These are phyloP conservation scores for Cylindrotheca closterium DNA, from an alignment of 108 stramenopile species.

Conservation along the genomic window DNA sequence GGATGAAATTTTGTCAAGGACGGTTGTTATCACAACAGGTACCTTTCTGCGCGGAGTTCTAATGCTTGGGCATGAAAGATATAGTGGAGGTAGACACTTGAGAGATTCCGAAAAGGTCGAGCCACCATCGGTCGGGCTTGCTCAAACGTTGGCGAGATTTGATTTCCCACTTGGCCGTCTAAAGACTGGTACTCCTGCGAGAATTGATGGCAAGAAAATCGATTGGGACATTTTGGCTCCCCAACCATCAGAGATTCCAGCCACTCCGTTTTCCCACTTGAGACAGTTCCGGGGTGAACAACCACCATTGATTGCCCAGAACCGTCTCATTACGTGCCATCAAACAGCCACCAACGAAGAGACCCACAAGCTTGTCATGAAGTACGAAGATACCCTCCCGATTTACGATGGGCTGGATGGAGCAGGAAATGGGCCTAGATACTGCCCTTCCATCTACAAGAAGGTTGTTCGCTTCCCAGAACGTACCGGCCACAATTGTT, in stretches of 20 bases:
- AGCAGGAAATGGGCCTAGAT: conserved; percentile 91
- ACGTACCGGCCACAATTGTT: conserved; percentile 89
- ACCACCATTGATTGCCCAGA: conserved; percentile 59
- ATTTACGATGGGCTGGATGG: conserved; percentile 90
- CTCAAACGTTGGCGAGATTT: conserved; percentile 85
- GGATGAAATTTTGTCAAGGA: conserved; percentile 54
- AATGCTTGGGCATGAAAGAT: conserved; percentile 83
- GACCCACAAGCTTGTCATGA: conserved; percentile 91
- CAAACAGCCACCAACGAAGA: conserved; percentile 86
- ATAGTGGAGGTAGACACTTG: conserved; percentile 91
- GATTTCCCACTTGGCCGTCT: conserved; percentile 90
- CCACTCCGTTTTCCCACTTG: conserved; percentile 80
- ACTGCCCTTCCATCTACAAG: conserved; percentile 96
- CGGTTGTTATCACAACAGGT: conserved; percentile 96
- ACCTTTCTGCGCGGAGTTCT: conserved; percentile 94
- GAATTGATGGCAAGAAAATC: conserved; percentile 92
- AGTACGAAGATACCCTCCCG: conserved; percentile 85
- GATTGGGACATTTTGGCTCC: conserved; percentile 82
- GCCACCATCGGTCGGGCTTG: conserved; percentile 92
- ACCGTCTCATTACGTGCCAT: conserved; percentile 68
- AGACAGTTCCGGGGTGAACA: conserved; percentile 77
- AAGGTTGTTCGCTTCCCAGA: conserved; percentile 95
- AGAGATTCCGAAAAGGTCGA: conserved; percentile 92
- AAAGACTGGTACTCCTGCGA: conserved; percentile 97
- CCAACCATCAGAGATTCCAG: conserved; percentile 90